phyloP scores from a whole-genome alignment of 495 filamentous ascomycete species.

The Mycothermus thermophilus region DNA sequence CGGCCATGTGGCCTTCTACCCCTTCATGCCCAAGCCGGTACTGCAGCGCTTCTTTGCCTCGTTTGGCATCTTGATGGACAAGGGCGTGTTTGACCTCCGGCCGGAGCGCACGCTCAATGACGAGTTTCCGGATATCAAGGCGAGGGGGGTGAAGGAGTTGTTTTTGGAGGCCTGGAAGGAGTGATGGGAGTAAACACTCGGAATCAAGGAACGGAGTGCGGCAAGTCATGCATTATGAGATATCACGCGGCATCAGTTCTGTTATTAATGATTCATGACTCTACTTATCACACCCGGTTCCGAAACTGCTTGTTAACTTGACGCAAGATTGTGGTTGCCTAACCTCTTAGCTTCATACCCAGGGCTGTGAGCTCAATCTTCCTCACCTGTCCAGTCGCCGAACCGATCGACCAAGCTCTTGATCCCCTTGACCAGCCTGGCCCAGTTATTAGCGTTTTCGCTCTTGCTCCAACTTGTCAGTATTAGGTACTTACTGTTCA shows the following conservation, averaged over 20 bases:
- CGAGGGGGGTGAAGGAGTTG: slow-evolving; percentile 19
- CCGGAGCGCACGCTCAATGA: slow-evolving; percentile 21
- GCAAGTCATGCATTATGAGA: no score
- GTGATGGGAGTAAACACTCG: no score
- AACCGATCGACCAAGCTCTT: background rate
- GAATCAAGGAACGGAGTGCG: no score
- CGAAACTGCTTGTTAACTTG: no score
- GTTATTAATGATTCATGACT: no score
- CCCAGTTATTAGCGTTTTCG: background rate
- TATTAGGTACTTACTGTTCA: background rate
- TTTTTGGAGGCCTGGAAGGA: slow-evolving; percentile 15
- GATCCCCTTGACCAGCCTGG: background rate
- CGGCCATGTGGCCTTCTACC: slow-evolving; percentile 17
- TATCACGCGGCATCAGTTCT: no score
- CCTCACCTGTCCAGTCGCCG: background rate
- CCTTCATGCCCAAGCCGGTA: slow-evolving; percentile 21
- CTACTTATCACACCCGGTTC: no score
- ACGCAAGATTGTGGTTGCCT: no score
- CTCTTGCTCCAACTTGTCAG: background rate
- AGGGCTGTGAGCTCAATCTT: background rate
- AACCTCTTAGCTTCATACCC: no score
- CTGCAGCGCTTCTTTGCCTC: slow-evolving; percentile 18
- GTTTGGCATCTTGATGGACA: slow-evolving; percentile 19
- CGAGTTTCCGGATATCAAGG: slow-evolving; percentile 25
- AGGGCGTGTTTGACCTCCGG: slow-evolving; percentile 16